A percentile compares a stretch with the other conserved stretches of the same genome.
These are phyloP conservation scores for Populus simonii DNA, from an alignment of 345 rosid species.

Conservation along the genomic window DNA sequence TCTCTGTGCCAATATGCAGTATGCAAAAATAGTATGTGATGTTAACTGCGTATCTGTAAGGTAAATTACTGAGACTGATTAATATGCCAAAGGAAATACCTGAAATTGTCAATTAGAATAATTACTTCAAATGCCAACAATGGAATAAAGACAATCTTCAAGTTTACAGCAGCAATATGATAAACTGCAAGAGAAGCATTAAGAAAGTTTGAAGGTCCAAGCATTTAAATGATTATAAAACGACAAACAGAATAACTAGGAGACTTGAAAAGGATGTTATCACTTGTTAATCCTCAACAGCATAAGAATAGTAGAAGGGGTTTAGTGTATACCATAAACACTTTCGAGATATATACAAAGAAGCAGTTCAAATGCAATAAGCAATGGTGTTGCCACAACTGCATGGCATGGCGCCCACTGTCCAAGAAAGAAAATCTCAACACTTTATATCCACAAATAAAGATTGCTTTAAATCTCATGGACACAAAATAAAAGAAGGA, in stretches of 20 bases:
- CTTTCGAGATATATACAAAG: conserved; percentile 96
- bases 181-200: conserved; percentile 35
- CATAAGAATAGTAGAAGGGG: conserved; percentile 7
- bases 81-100: conserved; percentile 42
- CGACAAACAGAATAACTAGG: background rate
- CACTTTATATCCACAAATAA: background rate
- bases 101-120: conserved; percentile 84
- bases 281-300: background rate
- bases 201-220: conserved; percentile 3
- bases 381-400: conserved; percentile 84
- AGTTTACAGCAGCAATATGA: conserved; percentile 58
- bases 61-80: background rate
- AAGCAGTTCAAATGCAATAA: conserved; percentile 88
- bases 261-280: background rate
- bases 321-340: conserved; percentile 45
- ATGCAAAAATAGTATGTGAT: background rate
- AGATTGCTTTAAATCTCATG: background rate
- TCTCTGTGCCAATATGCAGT: background rate
- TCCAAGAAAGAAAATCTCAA: conserved; percentile 31
- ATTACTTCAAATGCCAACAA: conserved; percentile 67
- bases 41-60: background rate
- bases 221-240: background rate
- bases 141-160: conserved; percentile 92
- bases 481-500: background rate
- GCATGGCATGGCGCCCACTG: conserved; percentile 99